phyloP scores from a whole-genome alignment of 768 basidiomycete species.

The Lactifluus rugatus region DNA sequence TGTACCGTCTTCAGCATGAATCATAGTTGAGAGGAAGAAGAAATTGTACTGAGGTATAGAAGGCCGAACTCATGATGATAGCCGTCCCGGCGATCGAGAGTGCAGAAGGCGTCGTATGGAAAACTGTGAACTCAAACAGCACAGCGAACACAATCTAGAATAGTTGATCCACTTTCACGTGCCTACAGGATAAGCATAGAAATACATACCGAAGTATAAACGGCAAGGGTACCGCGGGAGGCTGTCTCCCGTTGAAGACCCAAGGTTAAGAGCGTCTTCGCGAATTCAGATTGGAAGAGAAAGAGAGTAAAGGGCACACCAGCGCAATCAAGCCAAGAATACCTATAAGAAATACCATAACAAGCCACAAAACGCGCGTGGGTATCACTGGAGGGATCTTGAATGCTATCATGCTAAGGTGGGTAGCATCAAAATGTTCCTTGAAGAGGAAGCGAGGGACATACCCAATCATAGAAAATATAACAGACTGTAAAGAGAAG shows the following conservation, averaged over 20 bases:
- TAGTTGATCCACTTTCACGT: neutral
- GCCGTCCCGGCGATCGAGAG: slow-evolving; percentile 52
- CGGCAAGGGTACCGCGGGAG: slow-evolving; percentile 48
- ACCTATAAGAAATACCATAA: slow-evolving; percentile 41
- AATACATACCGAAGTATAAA: slow-evolving; percentile 43
- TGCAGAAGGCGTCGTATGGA: slow-evolving; percentile 46
- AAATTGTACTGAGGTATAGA: slow-evolving; percentile 52
- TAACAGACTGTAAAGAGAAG: slow-evolving; percentile 50
- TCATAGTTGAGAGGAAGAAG: neutral
- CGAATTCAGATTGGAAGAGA: neutral
- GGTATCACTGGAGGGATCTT: slow-evolving; percentile 38
- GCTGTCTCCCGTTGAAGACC: slow-evolving; percentile 60
- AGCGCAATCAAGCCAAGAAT: slow-evolving; percentile 44
- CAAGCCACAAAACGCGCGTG: slow-evolving; percentile 35
- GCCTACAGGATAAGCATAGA: slow-evolving; percentile 2
- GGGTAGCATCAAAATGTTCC: neutral
- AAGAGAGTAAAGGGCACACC: slow-evolving; percentile 14
- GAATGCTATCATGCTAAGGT: slow-evolving; percentile 34
- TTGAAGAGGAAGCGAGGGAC: neutral
- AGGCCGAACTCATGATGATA: slow-evolving; percentile 54
- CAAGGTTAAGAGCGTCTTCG: slow-evolving; percentile 45
- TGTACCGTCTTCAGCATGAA: neutral
- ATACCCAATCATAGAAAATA: slow-evolving; percentile 29
- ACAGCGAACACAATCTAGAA: slow-evolving; percentile 53
- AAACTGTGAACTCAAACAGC: slow-evolving; percentile 54